Evolutionary conservation across 208 protist genomes (phyloP), one percentile per base, ranked within the genome.

Genomic region (Tetramitus jugosus): DNA sequence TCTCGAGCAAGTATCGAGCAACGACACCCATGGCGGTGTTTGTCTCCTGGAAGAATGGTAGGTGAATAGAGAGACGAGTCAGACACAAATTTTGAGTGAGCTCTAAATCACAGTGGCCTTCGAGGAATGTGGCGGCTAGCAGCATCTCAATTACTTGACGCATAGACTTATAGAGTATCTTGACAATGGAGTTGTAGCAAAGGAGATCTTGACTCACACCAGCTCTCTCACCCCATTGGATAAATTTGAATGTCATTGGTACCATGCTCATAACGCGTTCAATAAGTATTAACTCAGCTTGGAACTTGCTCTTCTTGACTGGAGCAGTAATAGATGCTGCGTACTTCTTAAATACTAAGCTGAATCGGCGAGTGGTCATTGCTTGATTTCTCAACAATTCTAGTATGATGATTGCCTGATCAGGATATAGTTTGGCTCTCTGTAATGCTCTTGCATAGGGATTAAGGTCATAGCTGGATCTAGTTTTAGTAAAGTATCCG

Each of bases 21-120:
- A 69, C 6, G 29, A 69, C 29, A 45, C 62, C 62, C 62, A 69
- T 69, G 10, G 13, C 33, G 13, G 20, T 69, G 62, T 69, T 69
- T 29, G 6, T 14, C 6, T 69, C 62, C 23, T 26, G 20, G 3
- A 6, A 31, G 33, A 69, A 43, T 20, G 49, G 49, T 20, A 10
- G 33, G 10, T 42, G 62, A 26, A 14, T 37, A 31, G 31, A 2
- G 1, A 26, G 20, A 43, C 62, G 43, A 13, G 1, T 13, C 14
- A 40, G 39, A 43, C 31, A 69, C 29, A 20, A 45, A 3, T 43
- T 10, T 10, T 69, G 62, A 37, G 23, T 43, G 8, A 43, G 20
- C 43, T 7, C 43, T 20, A n/a, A 37, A 45, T 2, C 35, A 14
- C 23, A 43, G 6, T n/a, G 37, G 29, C n/a, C 14, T 42, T 13